These are phyloP conservation scores for Globisporangium emineosum DNA, from an alignment of 352 stramenopile species.

Conservation along the genomic window DNA sequence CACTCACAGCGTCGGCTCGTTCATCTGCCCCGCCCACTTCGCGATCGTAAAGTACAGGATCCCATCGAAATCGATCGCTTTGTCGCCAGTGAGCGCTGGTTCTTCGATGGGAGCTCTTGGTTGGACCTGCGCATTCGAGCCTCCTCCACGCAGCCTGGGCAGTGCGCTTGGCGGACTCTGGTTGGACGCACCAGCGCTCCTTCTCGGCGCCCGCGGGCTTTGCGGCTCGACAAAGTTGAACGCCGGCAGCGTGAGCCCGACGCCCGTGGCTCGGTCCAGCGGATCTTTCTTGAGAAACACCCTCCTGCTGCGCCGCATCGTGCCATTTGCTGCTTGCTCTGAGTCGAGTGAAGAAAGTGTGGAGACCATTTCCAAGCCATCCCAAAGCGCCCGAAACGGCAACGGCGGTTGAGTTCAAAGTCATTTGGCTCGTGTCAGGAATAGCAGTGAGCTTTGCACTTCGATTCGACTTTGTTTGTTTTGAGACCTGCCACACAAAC, in stretches of 20 bases:
- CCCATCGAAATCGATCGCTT: conserved; percentile 16
- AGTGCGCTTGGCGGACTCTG: conserved; percentile 1
- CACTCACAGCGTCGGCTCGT: conserved; percentile 21
- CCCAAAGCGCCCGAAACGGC: too few species aligned
- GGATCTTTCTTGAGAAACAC: conserved; percentile 9
- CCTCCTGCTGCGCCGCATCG: conserved; percentile 14
- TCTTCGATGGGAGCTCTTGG: conserved; percentile 4
- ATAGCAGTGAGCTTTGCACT: not conserved
- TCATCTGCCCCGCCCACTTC: conserved; percentile 18
- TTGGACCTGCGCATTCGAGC: conserved; percentile 2
- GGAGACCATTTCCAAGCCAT: not conserved
- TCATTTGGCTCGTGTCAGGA: not conserved
- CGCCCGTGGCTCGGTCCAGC: conserved; percentile 24
- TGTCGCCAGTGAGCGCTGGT: not conserved
- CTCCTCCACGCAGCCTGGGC: conserved; percentile 1
- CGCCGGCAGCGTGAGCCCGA: conserved; percentile 36
- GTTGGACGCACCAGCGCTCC: not conserved
- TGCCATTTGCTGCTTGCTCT: not conserved
- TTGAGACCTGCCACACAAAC: too few species aligned
- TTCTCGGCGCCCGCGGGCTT: not conserved
- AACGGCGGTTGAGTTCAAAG: not conserved
- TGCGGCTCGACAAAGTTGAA: conserved; percentile 70
- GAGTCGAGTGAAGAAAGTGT: not conserved
- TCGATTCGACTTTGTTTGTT: too few species aligned
- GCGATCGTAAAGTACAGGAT: conserved; percentile 23